These are phyloP conservation scores for Manihot esculenta DNA, from an alignment of 441 rosid genomes.

Conservation along the genomic window DNA sequence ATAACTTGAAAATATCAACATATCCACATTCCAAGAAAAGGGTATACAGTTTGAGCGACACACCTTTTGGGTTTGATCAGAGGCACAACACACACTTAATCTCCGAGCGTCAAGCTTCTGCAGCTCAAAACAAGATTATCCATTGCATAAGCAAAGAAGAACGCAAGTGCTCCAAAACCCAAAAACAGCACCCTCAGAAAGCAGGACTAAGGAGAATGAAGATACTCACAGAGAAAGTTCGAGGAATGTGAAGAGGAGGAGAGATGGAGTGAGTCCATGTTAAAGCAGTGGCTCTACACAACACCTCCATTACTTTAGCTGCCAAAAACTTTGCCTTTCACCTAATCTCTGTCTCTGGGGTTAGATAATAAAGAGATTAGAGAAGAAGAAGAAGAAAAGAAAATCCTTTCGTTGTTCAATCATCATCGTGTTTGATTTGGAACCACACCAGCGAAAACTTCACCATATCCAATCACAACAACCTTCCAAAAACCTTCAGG, in stretches of 20 bases:
- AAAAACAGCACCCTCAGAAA: neutral
- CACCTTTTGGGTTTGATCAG: conserved; percentile 61
- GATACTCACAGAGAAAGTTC: conserved; percentile 38
- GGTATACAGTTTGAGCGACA: conserved; percentile 6
- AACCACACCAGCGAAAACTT: conserved; percentile 37
- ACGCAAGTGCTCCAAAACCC: neutral
- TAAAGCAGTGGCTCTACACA: conserved; percentile 45
- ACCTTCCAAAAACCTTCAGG: neutral
- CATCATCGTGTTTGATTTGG: conserved; percentile 39
- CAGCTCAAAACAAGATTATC: conserved; percentile 12
- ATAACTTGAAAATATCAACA: neutral
- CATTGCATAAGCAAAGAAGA: conserved; percentile 9
- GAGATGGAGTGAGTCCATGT: conserved; percentile 58
- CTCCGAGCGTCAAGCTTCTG: conserved; percentile 41
- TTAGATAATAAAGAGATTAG: neutral
- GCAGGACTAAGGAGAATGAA: neutral
- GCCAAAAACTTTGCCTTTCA: neutral
- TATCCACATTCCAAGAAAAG: neutral
- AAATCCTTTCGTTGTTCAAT: neutral
- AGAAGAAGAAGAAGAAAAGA: conserved; percentile 13
- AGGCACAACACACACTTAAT: conserved; percentile 43
- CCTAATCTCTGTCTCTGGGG: neutral
- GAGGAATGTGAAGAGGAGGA: conserved; percentile 44
- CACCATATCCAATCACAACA: conserved; percentile 17
- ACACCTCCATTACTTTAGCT: conserved; percentile 42